Percentiles rank a stretch among this genome's conserved stretches.
phyloP scores from a whole-genome alignment of 2,329 filamentous ascomycete species.

The Aureobasidium sp. region DNA sequence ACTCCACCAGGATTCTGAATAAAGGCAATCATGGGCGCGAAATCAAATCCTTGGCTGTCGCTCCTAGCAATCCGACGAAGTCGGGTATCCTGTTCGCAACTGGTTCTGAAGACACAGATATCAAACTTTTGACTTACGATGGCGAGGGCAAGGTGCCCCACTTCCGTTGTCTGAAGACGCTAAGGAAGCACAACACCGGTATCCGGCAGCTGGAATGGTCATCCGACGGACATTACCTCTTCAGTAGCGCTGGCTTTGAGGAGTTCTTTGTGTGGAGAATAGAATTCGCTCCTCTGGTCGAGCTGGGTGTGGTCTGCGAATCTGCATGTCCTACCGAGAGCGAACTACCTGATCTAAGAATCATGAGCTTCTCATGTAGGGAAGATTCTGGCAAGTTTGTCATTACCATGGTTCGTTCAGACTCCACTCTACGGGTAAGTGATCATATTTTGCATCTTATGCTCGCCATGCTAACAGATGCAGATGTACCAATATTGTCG shows the following conservation, averaged over 20 bases:
- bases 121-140: slow-evolving; percentile 56
- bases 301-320: slow-evolving; percentile 47
- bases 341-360: slow-evolving; percentile 61
- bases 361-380: slow-evolving; percentile 67
- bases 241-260: slow-evolving; percentile 81
- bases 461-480: background rate
- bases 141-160: background rate
- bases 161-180: slow-evolving; percentile 51
- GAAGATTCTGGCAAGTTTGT: slow-evolving; percentile 32
- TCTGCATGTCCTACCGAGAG: slow-evolving; percentile 43
- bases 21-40: slow-evolving; percentile 78
- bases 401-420: slow-evolving; percentile 71
- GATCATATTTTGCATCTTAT: background rate
- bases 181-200: slow-evolving; percentile 75
- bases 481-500: slow-evolving; percentile 41
- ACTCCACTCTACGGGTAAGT: slow-evolving; percentile 63
- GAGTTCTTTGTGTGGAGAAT: slow-evolving; percentile 84
- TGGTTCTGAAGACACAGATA: slow-evolving; percentile 63
- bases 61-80: slow-evolving; percentile 18
- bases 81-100: slow-evolving; percentile 49
- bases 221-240: slow-evolving; percentile 57
- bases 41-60: slow-evolving; percentile 58
- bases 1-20: slow-evolving; percentile 15
- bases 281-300: slow-evolving; percentile 45
- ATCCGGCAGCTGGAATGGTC: slow-evolving; percentile 78